Evolutionary conservation across 2,329 filamentous ascomycete species (phyloP), one percentile per base, ranked within the genome.

Genomic region (Colletotrichum liaoningense): DNA sequence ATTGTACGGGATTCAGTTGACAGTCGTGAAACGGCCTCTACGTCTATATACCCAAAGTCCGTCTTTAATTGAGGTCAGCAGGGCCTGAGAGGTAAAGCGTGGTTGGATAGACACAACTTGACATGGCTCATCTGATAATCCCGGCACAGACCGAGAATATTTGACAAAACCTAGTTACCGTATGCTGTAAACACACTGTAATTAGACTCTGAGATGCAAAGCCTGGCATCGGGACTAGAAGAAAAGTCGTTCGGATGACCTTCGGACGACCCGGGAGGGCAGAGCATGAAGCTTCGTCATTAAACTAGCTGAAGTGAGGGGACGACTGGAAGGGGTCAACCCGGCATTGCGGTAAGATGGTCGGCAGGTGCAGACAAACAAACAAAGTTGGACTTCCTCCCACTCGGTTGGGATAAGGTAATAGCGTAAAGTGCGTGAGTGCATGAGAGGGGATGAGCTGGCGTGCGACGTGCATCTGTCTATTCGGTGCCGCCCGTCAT

Each of bases 221-320:
- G 49, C 12, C 30, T 46, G 42, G 24, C 57, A 63, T n/a, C 30
- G 49, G 26, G 35, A 60, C 46, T 55, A n/a, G 49, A 49, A 24
- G 24, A 11, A 11, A 24, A 28, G 46, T 55, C n/a, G 67, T 73
- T 73, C 49, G 69, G 71, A 73, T 28, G 71, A 66, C 56, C n/a
- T 71, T 73, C 67, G 49, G 71, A 66, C 55, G 71, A 66, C 42
- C 38, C 56, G 56, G 67, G 46, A n/a, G 30, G 19, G 22, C 14
- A 69, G 38, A 64, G 71, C 71, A 70, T 73, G 49, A 73, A 62
- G 60, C 19, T 57, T 56, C 35, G 57, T 62, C 54, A 71, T 66
- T 62, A 57, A 70, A 42, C 60, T 46, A 58, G 38, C 16, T 62
- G 35, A 42, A 38, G 46, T 19, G 7, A 49, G 38, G 26, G 35